Evolutionary conservation across 352 stramenopile species (phyloP).

Genomic region (Globisporangium canariense): DNA sequence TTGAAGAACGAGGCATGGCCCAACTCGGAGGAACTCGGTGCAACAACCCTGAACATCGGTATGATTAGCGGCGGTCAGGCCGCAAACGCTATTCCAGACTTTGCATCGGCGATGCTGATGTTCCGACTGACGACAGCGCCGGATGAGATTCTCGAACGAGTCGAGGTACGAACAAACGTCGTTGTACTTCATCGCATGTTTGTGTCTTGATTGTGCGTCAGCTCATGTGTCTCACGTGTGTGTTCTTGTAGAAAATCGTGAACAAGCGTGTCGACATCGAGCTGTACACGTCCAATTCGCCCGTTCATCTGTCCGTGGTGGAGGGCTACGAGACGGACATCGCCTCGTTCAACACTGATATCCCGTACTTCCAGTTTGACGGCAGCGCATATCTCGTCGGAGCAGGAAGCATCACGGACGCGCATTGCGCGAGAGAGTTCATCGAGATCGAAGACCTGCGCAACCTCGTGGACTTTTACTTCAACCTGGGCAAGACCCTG

Average conservation of each 20-base stretch:
- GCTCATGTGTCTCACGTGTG: neutral
- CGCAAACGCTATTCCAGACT: conserved; percentile 77
- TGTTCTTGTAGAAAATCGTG: conserved; percentile 47
- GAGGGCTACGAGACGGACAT: conserved; percentile 85
- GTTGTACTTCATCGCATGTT: neutral
- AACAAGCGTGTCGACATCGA: conserved; percentile 55
- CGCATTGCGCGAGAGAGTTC: conserved; percentile 68
- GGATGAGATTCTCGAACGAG: conserved; percentile 60
- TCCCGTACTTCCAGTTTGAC: conserved; percentile 85
- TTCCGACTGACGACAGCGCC: conserved; percentile 79
- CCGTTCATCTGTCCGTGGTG: conserved; percentile 73
- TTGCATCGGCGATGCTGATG: conserved; percentile 87
- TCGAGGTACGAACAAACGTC: conserved; percentile 34
- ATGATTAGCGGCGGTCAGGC: conserved; percentile 78
- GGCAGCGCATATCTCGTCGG: conserved; percentile 79
- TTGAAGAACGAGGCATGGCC: conserved; percentile 80
- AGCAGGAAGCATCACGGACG: conserved; percentile 70
- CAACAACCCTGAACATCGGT: conserved; percentile 84
- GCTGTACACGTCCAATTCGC: conserved; percentile 83
- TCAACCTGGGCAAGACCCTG: conserved; percentile 60
- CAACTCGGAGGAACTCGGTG: conserved; percentile 71
- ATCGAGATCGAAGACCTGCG: conserved; percentile 68
- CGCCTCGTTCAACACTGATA: conserved; percentile 87
- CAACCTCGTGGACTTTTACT: conserved; percentile 67
- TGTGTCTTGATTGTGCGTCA: neutral